phyloP scores from a whole-genome alignment of 768 basidiomycete species.

The Tremella fuciformis region DNA sequence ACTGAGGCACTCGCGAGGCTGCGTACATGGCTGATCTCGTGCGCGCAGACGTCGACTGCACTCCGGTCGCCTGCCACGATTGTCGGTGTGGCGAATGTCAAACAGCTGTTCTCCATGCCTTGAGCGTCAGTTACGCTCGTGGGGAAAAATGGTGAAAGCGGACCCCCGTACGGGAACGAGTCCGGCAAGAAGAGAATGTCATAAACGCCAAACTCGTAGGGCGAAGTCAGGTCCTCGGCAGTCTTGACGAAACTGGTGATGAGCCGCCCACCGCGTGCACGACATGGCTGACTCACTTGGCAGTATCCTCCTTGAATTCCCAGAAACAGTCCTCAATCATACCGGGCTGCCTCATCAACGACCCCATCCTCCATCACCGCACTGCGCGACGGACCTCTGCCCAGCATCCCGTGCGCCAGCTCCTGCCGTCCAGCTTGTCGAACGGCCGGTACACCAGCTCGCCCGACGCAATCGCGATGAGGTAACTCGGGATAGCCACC shows the following conservation, averaged over 20 bases:
- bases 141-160: conserved; percentile 53
- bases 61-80: conserved; percentile 81
- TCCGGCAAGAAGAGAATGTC: conserved; percentile 85
- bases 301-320: conserved; percentile 86
- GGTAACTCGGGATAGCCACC: conserved; percentile 80
- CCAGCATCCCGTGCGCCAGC: conserved; percentile 87
- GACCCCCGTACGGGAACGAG: conserved; percentile 89
- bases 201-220: conserved; percentile 82
- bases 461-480: conserved; percentile 87
- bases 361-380: not conserved
- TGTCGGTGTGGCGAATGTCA: conserved; percentile 85
- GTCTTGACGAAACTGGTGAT: conserved; percentile 66
- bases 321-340: conserved; percentile 71
- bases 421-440: conserved; percentile 59
- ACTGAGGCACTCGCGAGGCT: not conserved
- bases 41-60: conserved; percentile 79
- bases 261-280: not conserved
- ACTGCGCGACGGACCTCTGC: conserved; percentile 59
- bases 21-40: conserved; percentile 61
- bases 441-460: conserved; percentile 71
- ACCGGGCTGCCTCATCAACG: conserved; percentile 57
- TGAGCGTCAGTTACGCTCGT: not conserved
- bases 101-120: conserved; percentile 75
- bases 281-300: conserved; percentile 56
- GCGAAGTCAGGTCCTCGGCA: conserved; percentile 70